Base-by-base conservation (phyloP, 805 yeast species). In the Ogataea pignaliae region DNA sequence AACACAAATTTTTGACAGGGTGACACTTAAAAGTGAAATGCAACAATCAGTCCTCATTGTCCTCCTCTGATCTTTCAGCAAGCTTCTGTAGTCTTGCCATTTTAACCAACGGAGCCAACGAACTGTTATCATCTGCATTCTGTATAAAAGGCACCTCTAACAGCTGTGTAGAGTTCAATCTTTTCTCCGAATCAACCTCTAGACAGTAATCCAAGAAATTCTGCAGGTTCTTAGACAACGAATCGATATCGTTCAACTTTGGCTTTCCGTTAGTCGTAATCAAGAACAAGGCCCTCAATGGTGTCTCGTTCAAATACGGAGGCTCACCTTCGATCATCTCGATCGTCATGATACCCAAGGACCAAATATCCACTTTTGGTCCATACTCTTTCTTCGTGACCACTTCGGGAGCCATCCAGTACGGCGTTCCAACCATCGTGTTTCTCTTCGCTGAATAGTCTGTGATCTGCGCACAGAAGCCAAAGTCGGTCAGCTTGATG, bases 381-480 rank as follows among this genome's bases (percentile, higher is more conserved):
- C 85, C 93, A 57, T 85, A 85, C 51, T 84, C 88, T 56, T 84
- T 83, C 56, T 83, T 87, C 53, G 79, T 80, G 34, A 85, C 89
- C 37, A 85, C 89, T 63, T 85, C 93, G 1, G 93, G 93, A 0
- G 93, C 93, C 93, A 85, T 85, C 93, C 93, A 85, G 64, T 85
- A 85, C 10, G 93, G 91, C 1, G 93, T 85, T 7, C 93, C 93
- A 4, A 85, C 93, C 91, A 85, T 84, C 3, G 93, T 85, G 29
- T 88, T 86, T 47, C 93, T 73, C 66, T 85, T 85, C 47, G 78
- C 73, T 41, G 84, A 72, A 57, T 79, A 79, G 53, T 82, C 89
- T 16, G 85, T 85, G 50, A 85, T 75, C 59, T 85, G 84, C 14
- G 93, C 93, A 65, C 88, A 87, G 55, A 85, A 86, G 0, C 83